Evolutionary conservation across 352 stramenopile genomes (phyloP), one percentile per base, ranked within the genome.

Genomic region (Pythium myriotylum): DNA sequence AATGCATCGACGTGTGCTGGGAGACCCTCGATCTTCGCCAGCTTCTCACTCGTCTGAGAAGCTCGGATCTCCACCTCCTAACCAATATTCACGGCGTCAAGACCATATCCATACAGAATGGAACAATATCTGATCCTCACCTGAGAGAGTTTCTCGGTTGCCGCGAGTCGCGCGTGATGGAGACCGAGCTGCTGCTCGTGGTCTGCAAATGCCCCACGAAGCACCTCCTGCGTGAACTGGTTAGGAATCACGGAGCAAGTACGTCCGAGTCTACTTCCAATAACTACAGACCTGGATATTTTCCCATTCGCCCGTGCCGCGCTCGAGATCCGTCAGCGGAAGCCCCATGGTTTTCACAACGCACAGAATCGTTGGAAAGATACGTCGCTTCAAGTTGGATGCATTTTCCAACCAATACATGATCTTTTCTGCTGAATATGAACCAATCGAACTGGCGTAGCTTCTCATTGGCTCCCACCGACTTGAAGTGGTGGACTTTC

Each of bases 241-340:
- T 43, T 17, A 43, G 37, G 17, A 43, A 20, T 6, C 37, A 43
- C 13, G 33, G 8, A 43, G 5, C 29, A 35, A 10, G 5, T 35
- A 10, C 29, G 29, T 35, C 5, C 17, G 3, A 7, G 24, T 23
- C 8, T 47, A 9, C 27, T n/a, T n/a, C n/a, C n/a, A n/a, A n/a
- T n/a, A n/a, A n/a, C n/a, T n/a, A n/a, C n/a, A n/a, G n/a, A n/a
- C 79, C 71, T 87, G 77, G 53, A 89, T 88, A 55, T 88, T 89
- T 50, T 89, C 80, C 80, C 77, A 89, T 23, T 59, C 48, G 63
- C 80, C 80, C 59, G 85, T 67, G 20, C 80, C 80, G 13, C 59
- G 71, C 62, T 74, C 65, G 17, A 89, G 67, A 41, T 77, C 76
- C 3, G 12, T 43, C 20, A 76, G 41, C 17, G 79, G 72, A 17